Evolutionary conservation across 2,329 filamentous ascomycete genomes (phyloP).

Genomic region (Penicillium sp.): DNA sequence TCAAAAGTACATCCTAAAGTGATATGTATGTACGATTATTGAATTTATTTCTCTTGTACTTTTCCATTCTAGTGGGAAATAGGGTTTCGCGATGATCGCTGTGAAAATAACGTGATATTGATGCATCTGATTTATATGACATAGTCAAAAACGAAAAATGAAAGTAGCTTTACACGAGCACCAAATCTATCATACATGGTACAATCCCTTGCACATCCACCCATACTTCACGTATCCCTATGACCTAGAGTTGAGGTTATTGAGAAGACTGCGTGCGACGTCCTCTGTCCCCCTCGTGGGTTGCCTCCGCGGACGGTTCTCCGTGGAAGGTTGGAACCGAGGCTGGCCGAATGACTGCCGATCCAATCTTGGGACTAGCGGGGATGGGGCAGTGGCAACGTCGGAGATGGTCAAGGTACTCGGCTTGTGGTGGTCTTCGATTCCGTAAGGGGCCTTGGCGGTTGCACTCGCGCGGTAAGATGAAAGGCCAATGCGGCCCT

Average conservation of each 20-base stretch:
- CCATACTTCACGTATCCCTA: constrained; percentile 2
- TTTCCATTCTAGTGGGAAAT: background rate
- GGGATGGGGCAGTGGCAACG: constrained; percentile 23
- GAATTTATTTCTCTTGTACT: background rate
- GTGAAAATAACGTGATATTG: constrained; percentile 11
- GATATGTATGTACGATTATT: background rate
- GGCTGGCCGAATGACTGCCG: constrained; percentile 15
- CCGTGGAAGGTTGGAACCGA: constrained; percentile 14
- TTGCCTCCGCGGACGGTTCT: constrained; percentile 3
- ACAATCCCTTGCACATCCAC: constrained; percentile 25
- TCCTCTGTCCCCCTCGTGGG: constrained; percentile 26
- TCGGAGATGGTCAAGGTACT: constrained; percentile 27
- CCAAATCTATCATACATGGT: constrained; percentile 32
- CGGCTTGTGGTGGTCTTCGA: constrained; percentile 36
- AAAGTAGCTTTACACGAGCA: constrained; percentile 31
- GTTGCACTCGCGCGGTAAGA: constrained; percentile 34
- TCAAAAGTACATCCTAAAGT: background rate
- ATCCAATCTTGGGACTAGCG: constrained; percentile 34
- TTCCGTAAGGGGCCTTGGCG: constrained; percentile 36
- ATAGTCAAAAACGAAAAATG: constrained; percentile 25
- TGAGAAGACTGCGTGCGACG: constrained; percentile 33
- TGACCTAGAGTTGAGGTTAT: constrained; percentile 26
- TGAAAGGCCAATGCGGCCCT: constrained; percentile 44
- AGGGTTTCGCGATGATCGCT: background rate
- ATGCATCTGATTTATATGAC: constrained; percentile 23